Evolutionary conservation across 1,284 basidiomycete species (phyloP).

Genomic region (Cryptococcus neoformans): DNA sequence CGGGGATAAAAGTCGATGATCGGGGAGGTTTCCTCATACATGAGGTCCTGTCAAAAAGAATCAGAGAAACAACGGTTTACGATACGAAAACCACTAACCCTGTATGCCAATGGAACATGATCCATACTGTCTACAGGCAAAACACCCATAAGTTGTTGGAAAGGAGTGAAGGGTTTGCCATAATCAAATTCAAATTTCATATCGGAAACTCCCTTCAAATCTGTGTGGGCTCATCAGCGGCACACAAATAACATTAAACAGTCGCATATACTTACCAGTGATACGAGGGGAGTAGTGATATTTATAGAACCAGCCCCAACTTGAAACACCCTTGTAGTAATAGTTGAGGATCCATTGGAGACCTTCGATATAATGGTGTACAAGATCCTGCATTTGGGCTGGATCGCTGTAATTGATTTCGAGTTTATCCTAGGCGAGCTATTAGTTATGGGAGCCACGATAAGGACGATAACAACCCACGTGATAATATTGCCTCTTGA

Average conservation of each 20-base stretch:
- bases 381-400: conserved; percentile 63
- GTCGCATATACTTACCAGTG: conserved; percentile 60
- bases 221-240: conserved; percentile 49
- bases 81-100: conserved; percentile 52
- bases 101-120: conserved; percentile 80
- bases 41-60: conserved; percentile 64
- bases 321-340: conserved; percentile 94
- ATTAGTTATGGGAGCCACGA: not conserved
- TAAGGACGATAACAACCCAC: conserved; percentile 50
- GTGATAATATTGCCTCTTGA: conserved; percentile 89
- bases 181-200: conserved; percentile 84
- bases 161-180: conserved; percentile 88
- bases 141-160: conserved; percentile 98
- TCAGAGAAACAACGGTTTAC: not conserved
- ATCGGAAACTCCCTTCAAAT: conserved; percentile 70
- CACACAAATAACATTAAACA: not conserved
- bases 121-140: conserved; percentile 84
- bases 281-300: conserved; percentile 97
- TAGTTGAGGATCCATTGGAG: conserved; percentile 99
- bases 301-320: conserved; percentile 99
- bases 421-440: conserved; percentile 64
- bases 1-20: conserved; percentile 94
- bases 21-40: conserved; percentile 79
- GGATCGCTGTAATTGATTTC: conserved; percentile 68
- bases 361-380: conserved; percentile 85